phyloP scores from a whole-genome alignment of 768 basidiomycete genomes.

The Podaxis pistillaris region DNA sequence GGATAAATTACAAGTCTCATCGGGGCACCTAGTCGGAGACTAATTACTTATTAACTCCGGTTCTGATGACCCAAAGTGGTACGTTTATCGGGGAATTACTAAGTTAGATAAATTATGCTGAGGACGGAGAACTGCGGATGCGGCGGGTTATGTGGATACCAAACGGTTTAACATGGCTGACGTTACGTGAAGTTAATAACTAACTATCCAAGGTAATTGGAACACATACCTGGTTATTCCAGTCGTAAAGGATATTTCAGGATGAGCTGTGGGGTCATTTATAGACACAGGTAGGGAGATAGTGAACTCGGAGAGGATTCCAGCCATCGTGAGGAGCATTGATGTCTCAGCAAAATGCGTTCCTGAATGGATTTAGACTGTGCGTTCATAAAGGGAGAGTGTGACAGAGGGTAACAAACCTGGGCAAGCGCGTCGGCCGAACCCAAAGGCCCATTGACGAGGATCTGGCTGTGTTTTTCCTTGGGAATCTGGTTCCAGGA shows the following conservation, averaged over 20 bases:
- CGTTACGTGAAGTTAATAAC: neutral
- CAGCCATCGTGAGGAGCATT: slow-evolving; percentile 19
- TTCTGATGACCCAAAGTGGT: neutral
- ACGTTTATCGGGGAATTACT: neutral
- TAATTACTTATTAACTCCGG: too few relatives aligned
- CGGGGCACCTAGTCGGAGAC: too few relatives aligned
- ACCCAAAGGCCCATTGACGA: slow-evolving; percentile 21
- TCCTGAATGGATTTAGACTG: slow-evolving; percentile 7
- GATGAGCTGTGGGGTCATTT: neutral
- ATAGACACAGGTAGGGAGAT: slow-evolving; percentile 9
- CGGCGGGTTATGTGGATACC: slow-evolving; percentile 14
- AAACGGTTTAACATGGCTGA: slow-evolving; percentile 20
- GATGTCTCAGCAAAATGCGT: slow-evolving; percentile 21
- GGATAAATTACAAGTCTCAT: too few relatives aligned
- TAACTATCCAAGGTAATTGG: neutral
- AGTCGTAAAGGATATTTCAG: slow-evolving; percentile 17
- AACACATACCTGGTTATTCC: slow-evolving; percentile 15
- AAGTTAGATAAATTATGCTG: neutral
- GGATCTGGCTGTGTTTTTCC: slow-evolving; percentile 19
- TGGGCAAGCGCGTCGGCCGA: slow-evolving; percentile 23
- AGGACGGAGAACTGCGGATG: neutral
- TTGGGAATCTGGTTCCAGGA: neutral
- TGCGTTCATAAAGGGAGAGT: neutral
- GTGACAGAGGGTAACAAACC: slow-evolving; percentile 11
- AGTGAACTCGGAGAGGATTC: slow-evolving; percentile 15